These are phyloP conservation scores for Hanseniaspora sp. DNA, from an alignment of 1,139 yeast species.

Conservation along the genomic window DNA sequence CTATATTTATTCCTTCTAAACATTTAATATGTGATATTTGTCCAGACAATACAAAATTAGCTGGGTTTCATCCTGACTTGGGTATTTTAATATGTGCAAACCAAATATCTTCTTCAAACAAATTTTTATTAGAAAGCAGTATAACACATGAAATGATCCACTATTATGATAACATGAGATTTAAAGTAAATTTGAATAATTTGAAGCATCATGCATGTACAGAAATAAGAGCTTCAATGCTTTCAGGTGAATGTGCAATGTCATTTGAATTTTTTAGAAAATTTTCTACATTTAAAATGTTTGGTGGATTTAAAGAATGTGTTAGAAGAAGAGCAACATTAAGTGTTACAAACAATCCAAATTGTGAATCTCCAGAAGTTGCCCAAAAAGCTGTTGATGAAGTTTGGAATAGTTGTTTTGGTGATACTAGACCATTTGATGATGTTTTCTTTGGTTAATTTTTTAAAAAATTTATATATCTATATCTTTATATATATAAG, in stretches of 20 bases:
- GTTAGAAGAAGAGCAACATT: constrained; percentile 77
- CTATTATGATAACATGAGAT: constrained; percentile 81
- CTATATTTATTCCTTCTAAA: constrained; percentile 14
- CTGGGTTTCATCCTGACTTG: constrained; percentile 83
- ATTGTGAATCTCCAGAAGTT: constrained; percentile 56
- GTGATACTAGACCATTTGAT: constrained; percentile 92
- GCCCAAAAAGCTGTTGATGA: constrained; percentile 73
- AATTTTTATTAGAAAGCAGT: constrained; percentile 82
- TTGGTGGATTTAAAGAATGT: constrained; percentile 80
- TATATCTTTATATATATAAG: not conserved
- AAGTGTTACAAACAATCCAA: constrained; percentile 78
- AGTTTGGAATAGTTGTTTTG: constrained; percentile 88
- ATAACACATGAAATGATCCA: constrained; percentile 88
- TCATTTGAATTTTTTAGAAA: constrained; percentile 58
- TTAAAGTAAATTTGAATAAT: constrained; percentile 72
- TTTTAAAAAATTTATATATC: no score
- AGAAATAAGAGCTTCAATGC: constrained; percentile 83
- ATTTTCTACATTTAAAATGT: constrained; percentile 31
- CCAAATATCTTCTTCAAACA: constrained; percentile 46
- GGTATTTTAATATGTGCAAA: constrained; percentile 86
- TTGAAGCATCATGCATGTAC: constrained; percentile 93
- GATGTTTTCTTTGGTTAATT: constrained; percentile 55
- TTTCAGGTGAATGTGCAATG: constrained; percentile 92
- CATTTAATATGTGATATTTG: constrained; percentile 76
- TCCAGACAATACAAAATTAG: constrained; percentile 66